Percentiles rank a stretch among this genome's conserved stretches.
Evolutionary conservation across 805 yeast genomes (phyloP).

Genomic region (Metschnikowia lochheadii): DNA sequence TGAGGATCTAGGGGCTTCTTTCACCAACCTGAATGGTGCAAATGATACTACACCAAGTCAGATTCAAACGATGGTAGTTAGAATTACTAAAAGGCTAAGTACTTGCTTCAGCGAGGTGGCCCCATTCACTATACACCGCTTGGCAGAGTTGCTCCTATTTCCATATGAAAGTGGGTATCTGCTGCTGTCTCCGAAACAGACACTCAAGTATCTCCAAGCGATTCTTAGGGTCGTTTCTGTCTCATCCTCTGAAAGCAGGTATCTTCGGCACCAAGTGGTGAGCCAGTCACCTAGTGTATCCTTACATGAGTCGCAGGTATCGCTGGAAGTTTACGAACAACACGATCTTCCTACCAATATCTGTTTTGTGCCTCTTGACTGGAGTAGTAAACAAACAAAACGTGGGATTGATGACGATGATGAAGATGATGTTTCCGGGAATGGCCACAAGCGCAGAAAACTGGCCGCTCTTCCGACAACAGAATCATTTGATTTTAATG

Average conservation of each 20-base stretch:
- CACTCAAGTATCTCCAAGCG: slow-evolving; percentile 16
- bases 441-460: neutral
- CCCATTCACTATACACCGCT: slow-evolving; percentile 17
- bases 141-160: slow-evolving; percentile 14
- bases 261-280: neutral
- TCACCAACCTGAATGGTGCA: slow-evolving; percentile 6
- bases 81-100: slow-evolving; percentile 16
- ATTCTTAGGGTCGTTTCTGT: slow-evolving; percentile 12
- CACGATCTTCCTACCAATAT: slow-evolving; percentile 14
- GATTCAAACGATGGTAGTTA: slow-evolving; percentile 4
- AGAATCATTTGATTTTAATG: neutral
- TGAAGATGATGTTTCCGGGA: neutral
- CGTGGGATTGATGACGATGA: neutral
- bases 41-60: slow-evolving; percentile 10
- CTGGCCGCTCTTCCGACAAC: neutral
- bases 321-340: slow-evolving; percentile 8
- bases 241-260: slow-evolving; percentile 9
- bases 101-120: slow-evolving; percentile 25
- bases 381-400: slow-evolving; percentile 5
- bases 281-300: neutral
- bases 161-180: slow-evolving; percentile 15
- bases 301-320: neutral
- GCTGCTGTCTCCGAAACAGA: slow-evolving; percentile 10
- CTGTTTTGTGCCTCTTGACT: slow-evolving; percentile 11
- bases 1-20: slow-evolving; percentile 6